These are phyloP conservation scores for Fusarium longipes DNA, from an alignment of 2,329 filamentous ascomycete species.

Conservation along the genomic window DNA sequence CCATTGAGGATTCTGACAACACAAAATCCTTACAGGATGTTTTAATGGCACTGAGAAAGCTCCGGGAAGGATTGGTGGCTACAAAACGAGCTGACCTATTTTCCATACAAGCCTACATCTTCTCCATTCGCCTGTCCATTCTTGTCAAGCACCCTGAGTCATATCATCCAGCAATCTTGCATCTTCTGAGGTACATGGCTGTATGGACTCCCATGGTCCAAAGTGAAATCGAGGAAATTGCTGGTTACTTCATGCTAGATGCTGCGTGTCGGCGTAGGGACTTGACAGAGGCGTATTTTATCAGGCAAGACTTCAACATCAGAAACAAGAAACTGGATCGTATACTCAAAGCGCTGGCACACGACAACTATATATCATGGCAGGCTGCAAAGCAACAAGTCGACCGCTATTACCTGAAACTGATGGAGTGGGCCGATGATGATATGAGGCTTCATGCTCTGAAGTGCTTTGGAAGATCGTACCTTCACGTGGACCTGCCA, in stretches of 20 bases:
- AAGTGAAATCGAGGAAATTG: slow-evolving; percentile 81
- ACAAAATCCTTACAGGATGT: slow-evolving; percentile 77
- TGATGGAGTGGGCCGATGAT: slow-evolving; percentile 85
- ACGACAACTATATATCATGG: slow-evolving; percentile 86
- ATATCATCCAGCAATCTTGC: slow-evolving; percentile 86
- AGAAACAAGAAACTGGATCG: slow-evolving; percentile 75
- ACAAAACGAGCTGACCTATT: slow-evolving; percentile 82
- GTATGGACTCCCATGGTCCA: slow-evolving; percentile 72
- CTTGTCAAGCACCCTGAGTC: slow-evolving; percentile 85
- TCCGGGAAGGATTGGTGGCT: slow-evolving; percentile 89
- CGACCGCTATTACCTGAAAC: slow-evolving; percentile 80
- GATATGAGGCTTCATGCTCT: slow-evolving; percentile 80
- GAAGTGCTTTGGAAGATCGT: slow-evolving; percentile 87
- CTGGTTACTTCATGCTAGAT: slow-evolving; percentile 85
- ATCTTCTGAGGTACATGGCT: slow-evolving; percentile 80
- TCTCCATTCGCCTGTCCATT: slow-evolving; percentile 87
- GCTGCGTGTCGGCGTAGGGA: slow-evolving; percentile 85
- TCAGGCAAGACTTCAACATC: slow-evolving; percentile 71
- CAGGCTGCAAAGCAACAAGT: slow-evolving; percentile 76
- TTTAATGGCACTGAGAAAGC: slow-evolving; percentile 86
- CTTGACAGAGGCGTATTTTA: slow-evolving; percentile 76
- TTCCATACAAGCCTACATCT: slow-evolving; percentile 88
- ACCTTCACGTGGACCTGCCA: slow-evolving; percentile 75
- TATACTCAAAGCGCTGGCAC: slow-evolving; percentile 76
- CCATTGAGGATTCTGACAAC: slow-evolving; percentile 49